These are phyloP conservation scores for Carex sylvatica DNA, from an alignment of 202 grass and related monocot genomes.

Conservation along the genomic window DNA sequence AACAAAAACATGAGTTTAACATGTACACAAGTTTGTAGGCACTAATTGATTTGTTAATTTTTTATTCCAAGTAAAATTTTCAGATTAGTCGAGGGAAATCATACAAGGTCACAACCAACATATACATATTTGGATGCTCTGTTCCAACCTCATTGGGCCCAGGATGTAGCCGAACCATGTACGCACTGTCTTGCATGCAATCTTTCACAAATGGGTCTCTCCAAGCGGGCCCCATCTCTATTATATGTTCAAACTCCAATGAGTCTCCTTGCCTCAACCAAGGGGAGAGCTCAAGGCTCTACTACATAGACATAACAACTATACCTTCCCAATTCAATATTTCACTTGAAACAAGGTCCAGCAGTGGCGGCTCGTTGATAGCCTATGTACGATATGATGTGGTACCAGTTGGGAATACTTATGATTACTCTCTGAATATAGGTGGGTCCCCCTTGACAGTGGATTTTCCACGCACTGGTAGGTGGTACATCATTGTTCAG, in stretches of 20 bases:
- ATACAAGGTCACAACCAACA: conserved; percentile 58
- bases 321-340: conserved; percentile 69
- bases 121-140: conserved; percentile 64
- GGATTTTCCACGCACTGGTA: conserved; percentile 75
- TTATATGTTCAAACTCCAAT: conserved; percentile 68
- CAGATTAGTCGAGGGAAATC: conserved; percentile 89
- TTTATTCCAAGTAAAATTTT: conserved; percentile 30
- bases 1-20: not conserved
- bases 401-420: conserved; percentile 60
- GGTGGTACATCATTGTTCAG: conserved; percentile 86
- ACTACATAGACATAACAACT: conserved; percentile 65
- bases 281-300: conserved; percentile 64
- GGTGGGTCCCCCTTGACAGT: conserved; percentile 62
- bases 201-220: conserved; percentile 45
- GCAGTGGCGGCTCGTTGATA: conserved; percentile 29
- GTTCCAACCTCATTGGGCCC: conserved; percentile 58
- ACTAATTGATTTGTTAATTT: not conserved
- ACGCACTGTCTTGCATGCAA: conserved; percentile 68
- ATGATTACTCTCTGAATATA: conserved; percentile 80
- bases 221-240: conserved; percentile 32
- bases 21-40: not conserved
- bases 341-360: conserved; percentile 34
- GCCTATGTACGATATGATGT: conserved; percentile 71
- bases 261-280: conserved; percentile 62
- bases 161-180: conserved; percentile 66